Conservation (phyloP, 1,139 yeast species). For the Geotrichum bryndzae region DNA sequence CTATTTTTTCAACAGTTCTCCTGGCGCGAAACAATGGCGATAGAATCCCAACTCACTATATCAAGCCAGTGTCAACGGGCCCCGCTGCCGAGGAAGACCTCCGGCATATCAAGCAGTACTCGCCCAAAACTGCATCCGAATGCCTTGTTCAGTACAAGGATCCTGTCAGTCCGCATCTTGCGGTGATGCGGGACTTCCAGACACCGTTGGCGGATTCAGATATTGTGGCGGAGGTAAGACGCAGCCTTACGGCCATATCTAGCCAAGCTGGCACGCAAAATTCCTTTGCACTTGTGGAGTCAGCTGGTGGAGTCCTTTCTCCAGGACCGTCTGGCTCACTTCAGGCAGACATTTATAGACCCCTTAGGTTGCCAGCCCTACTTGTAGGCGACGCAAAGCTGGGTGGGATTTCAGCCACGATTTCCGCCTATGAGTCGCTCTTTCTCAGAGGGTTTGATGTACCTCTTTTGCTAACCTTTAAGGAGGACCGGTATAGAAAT, state of each 20-base stretch:
- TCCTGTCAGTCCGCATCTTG: slow-evolving; percentile 30
- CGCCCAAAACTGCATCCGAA: slow-evolving; percentile 14
- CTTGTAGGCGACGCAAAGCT: slow-evolving; percentile 28
- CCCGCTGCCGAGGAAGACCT: slow-evolving; percentile 25
- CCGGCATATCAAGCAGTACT: slow-evolving; percentile 14
- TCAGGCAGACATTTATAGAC: slow-evolving; percentile 29
- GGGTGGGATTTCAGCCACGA: slow-evolving; percentile 29
- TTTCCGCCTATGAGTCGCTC: slow-evolving; percentile 29
- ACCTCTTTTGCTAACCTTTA: slow-evolving; percentile 23
- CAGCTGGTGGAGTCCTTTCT: slow-evolving; percentile 31
- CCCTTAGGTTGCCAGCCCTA: slow-evolving; percentile 27
- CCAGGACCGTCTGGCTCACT: slow-evolving; percentile 26
- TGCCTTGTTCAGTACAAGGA: slow-evolving; percentile 23
- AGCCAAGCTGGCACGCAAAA: background rate
- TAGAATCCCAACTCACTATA: slow-evolving; percentile 16
- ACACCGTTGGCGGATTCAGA: slow-evolving; percentile 14
- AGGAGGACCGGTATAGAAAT: slow-evolving; percentile 23
- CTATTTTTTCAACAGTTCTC: slow-evolving; percentile 26
- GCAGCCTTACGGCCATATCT: background rate
- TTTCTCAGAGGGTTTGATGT: slow-evolving; percentile 27
- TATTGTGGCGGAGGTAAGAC: slow-evolving; percentile 1
- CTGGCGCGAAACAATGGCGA: slow-evolving; percentile 13
- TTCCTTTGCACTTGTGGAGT: slow-evolving; percentile 25
- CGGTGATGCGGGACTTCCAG: slow-evolving; percentile 19
- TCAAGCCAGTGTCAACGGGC: slow-evolving; percentile 31